Evolutionary conservation across 495 filamentous ascomycete species (phyloP).

Genomic region (Annulohypoxylon stygium): DNA sequence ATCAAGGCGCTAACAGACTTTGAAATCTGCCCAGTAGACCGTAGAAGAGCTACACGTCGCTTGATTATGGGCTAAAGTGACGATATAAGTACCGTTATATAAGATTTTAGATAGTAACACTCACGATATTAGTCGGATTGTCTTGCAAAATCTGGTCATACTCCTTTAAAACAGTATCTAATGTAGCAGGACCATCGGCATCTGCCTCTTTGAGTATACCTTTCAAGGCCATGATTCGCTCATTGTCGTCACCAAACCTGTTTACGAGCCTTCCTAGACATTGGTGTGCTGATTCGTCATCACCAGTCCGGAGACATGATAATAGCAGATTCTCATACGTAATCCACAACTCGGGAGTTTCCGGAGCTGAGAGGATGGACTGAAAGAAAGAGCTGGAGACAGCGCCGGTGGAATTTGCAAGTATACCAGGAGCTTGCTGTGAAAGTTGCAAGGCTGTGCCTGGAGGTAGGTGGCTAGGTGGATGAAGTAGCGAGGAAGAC

Average conservation of each 20-base stretch:
- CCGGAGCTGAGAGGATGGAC: constrained; percentile 68
- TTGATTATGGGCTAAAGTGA: constrained; percentile 80
- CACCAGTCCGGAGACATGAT: constrained; percentile 85
- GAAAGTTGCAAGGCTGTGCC: constrained; percentile 74
- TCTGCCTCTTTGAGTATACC: constrained; percentile 90
- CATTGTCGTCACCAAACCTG: constrained; percentile 86
- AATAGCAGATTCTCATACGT: constrained; percentile 87
- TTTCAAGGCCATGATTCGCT: constrained; percentile 82
- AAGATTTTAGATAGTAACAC: constrained; percentile 45
- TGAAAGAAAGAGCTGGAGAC: constrained; percentile 64
- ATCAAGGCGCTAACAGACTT: constrained; percentile 82
- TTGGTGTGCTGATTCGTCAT: constrained; percentile 79
- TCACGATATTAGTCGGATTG: constrained; percentile 84
- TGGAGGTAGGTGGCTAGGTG: constrained; percentile 63
- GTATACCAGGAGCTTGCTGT: constrained; percentile 79
- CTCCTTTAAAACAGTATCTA: constrained; percentile 76
- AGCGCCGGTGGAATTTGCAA: constrained; percentile 64
- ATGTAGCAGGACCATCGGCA: constrained; percentile 70
- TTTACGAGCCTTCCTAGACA: constrained; percentile 79
- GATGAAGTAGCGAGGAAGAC: constrained; percentile 64
- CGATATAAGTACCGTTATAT: constrained; percentile 38
- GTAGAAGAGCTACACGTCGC: constrained; percentile 83
- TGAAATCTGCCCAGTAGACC: constrained; percentile 72
- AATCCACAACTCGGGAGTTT: constrained; percentile 82
- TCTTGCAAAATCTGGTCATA: constrained; percentile 81